Evolutionary conservation across 1,284 basidiomycete species (phyloP).

Genomic region (Puccinia triticina): DNA sequence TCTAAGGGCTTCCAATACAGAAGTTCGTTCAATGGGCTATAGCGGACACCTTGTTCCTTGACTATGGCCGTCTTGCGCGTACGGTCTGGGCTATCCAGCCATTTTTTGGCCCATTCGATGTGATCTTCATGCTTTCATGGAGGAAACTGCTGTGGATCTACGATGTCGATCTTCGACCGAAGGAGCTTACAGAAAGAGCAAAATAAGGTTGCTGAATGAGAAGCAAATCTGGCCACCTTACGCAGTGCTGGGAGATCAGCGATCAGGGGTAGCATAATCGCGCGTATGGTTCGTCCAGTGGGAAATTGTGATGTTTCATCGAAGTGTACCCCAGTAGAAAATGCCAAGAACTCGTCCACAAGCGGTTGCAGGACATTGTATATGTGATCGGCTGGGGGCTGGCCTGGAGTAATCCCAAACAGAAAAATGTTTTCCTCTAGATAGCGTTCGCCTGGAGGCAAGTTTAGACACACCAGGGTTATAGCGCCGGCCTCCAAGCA

Average conservation of each 20-base stretch:
- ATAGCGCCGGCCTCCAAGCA: too few relatives aligned
- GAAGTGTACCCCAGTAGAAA: neutral
- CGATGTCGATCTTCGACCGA: neutral
- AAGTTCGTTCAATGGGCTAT: slow-evolving; percentile 17
- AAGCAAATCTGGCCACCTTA: slow-evolving; percentile 27
- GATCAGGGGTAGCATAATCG: slow-evolving; percentile 19
- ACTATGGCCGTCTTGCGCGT: neutral
- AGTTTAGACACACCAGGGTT: too few relatives aligned
- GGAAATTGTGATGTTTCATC: neutral
- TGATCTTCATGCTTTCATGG: slow-evolving; percentile 1
- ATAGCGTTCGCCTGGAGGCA: too few relatives aligned
- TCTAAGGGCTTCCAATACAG: slow-evolving; percentile 30
- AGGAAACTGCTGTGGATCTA: neutral
- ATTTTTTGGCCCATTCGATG: neutral
- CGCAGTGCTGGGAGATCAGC: slow-evolving; percentile 28
- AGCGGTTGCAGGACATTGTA: slow-evolving; percentile 15
- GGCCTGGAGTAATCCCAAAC: slow-evolving; percentile 11
- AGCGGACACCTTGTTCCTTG: slow-evolving; percentile 22
- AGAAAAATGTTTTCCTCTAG: too few relatives aligned
- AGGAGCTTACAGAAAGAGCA: neutral
- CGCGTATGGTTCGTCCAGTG: neutral
- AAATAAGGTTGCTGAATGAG: too few relatives aligned
- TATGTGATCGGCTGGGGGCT: slow-evolving; percentile 11
- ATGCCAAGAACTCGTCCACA: neutral
- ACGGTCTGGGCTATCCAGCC: neutral